These are phyloP conservation scores for Wallacemonas collosoma DNA, from an alignment of 208 protist genomes.

Conservation along the genomic window DNA sequence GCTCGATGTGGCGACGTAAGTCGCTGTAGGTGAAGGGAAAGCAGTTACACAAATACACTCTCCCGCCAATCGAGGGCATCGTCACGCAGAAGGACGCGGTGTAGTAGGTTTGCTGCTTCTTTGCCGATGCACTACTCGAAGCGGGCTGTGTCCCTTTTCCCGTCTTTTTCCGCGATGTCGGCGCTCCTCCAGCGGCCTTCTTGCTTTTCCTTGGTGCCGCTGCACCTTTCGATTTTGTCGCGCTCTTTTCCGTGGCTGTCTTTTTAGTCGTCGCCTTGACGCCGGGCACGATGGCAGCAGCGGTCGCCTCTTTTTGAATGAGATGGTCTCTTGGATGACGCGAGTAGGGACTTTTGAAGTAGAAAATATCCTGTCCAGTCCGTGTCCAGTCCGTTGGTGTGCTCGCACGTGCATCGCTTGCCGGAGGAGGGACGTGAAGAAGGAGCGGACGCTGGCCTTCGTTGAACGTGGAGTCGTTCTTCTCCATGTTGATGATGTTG, in stretches of 20 bases:
- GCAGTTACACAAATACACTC: conserved; percentile 94
- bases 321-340: conserved; percentile 45
- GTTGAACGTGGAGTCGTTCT: conserved; percentile 94
- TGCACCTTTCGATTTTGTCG: conserved; percentile 1
- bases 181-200: conserved; percentile 4
- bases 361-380: conserved; percentile 76
- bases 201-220: conserved; percentile 1
- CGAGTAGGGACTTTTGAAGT: conserved; percentile 78
- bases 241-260: background rate
- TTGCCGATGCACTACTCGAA: background rate
- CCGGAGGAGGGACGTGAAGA: conserved; percentile 57
- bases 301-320: conserved; percentile 9
- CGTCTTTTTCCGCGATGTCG: background rate
- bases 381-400: conserved; percentile 47
- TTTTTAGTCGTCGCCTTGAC: background rate
- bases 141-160: background rate
- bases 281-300: background rate
- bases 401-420: background rate
- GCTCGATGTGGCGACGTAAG: conserved; percentile 57
- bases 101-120: conserved; percentile 72
- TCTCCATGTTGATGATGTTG: conserved; percentile 98
- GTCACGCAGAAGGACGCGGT: conserved; percentile 91
- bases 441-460: conserved; percentile 93
- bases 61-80: conserved; percentile 82
- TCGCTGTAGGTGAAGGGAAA: conserved; percentile 97